Evolutionary conservation across 2,329 filamentous ascomycete genomes (phyloP).

Genomic region (Zasmidium citrigriseum): DNA sequence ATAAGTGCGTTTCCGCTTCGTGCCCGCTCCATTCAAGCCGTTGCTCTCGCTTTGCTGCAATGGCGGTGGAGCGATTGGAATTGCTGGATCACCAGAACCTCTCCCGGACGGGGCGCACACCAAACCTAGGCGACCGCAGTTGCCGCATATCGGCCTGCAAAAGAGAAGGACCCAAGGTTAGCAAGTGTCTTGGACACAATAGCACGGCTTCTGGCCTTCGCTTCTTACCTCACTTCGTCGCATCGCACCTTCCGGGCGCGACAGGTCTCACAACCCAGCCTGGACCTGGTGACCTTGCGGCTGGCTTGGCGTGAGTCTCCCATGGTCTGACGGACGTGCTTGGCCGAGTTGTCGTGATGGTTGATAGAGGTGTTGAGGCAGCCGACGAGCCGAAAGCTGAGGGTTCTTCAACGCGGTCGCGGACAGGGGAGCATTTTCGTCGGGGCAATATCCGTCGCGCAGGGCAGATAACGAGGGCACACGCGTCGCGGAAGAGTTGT

Average conservation of each 20-base stretch:
- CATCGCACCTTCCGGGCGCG: constrained; percentile 26
- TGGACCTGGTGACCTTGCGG: constrained; percentile 13
- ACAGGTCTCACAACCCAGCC: constrained; percentile 26
- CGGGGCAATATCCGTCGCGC: too few relatives aligned
- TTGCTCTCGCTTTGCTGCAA: constrained; percentile 3
- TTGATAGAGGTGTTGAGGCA: too few relatives aligned
- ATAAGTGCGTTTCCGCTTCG: constrained; percentile 27
- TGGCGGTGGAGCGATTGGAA: not conserved
- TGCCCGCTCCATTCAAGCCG: constrained; percentile 9
- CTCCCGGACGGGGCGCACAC: constrained; percentile 19
- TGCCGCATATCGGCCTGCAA: constrained; percentile 18
- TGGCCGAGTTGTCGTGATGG: too few relatives aligned
- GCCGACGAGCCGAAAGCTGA: too few relatives aligned
- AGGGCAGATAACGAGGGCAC: too few relatives aligned
- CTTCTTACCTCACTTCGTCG: constrained; percentile 7
- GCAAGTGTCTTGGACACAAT: too few relatives aligned
- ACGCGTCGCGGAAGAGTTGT: too few relatives aligned
- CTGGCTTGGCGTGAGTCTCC: constrained; percentile 1
- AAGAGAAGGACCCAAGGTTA: too few relatives aligned
- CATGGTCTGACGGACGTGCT: not conserved
- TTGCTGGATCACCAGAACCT: not conserved
- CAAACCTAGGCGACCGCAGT: constrained; percentile 25
- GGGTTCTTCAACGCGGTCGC: too few relatives aligned
- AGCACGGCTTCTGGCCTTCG: too few relatives aligned
- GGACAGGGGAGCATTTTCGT: too few relatives aligned